These are phyloP conservation scores for Didymellaceae sp. DNA, from an alignment of 2,329 filamentous ascomycete species.

Conservation along the genomic window DNA sequence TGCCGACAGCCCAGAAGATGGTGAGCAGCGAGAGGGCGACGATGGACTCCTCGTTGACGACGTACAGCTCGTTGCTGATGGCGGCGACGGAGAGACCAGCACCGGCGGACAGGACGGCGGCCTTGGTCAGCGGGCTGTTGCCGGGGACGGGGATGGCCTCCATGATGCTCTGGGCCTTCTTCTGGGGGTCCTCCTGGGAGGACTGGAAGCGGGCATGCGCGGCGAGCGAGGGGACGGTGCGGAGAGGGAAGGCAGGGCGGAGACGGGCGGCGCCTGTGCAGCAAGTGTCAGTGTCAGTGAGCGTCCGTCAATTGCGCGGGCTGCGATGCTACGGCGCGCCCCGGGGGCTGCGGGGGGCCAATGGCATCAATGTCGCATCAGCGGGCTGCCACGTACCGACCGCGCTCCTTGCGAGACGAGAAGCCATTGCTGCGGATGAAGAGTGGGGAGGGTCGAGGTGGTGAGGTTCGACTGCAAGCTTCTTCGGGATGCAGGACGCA, in stretches of 20 bases:
- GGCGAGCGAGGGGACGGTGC: conserved; percentile 76
- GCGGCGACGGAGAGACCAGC: conserved; percentile 91
- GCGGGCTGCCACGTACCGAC: conserved; percentile 72
- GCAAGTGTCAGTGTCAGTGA: too few species aligned
- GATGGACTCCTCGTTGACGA: conserved; percentile 98
- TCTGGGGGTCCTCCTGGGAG: conserved; percentile 88
- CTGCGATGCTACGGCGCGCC: too few species aligned
- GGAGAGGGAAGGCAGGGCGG: conserved; percentile 75
- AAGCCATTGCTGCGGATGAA: conserved; percentile 81
- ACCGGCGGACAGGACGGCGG: conserved; percentile 91
- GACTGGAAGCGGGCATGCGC: conserved; percentile 75
- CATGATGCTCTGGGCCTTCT: conserved; percentile 94
- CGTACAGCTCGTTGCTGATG: conserved; percentile 99
- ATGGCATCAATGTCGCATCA: conserved; percentile 47
- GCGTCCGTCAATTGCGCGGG: too few species aligned
- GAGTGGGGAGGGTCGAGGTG: conserved; percentile 44
- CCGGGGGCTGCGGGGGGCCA: conserved; percentile 45
- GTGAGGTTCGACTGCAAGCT: conserved; percentile 22
- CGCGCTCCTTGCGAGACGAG: conserved; percentile 93
- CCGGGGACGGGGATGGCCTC: conserved; percentile 92
- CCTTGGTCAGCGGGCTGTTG: conserved; percentile 92
- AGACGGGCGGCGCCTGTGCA: conserved; percentile 83
- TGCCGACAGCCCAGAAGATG: conserved; percentile 90
- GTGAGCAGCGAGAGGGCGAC: conserved; percentile 90
- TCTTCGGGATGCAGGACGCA: conserved; percentile 33